Evolutionary conservation across 2,329 filamentous ascomycete species (phyloP), one percentile per base, ranked within the genome.

Genomic region (Talaromyces sp.): DNA sequence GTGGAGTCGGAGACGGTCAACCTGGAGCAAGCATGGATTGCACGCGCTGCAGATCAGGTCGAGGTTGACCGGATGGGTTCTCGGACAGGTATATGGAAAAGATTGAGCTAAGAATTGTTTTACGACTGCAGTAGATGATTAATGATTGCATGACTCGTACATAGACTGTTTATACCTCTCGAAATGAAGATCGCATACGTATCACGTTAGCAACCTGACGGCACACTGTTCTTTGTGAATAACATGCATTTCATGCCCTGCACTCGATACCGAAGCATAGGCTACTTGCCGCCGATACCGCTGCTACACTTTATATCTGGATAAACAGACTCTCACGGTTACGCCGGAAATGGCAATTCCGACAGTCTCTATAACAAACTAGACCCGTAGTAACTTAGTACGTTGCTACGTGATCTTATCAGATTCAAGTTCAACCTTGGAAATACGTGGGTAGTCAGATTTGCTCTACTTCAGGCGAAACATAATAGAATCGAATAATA

Each of bases 1-100:
- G 68, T 74, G 43, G 74, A 77, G 53, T 45, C 61, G 17, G 69
- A 73, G 17, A 57, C 74, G 21, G 64, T 74, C 48, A 63, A 61
- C 36, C 62, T 62, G n/a, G 74, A 77, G 61, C 68, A 66, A 50
- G 58, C 63, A 37, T 70, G 65, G 64, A 66, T 75, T 53, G 64
- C 68, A 54, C 63, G 65, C 28, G 62, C 68, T 19, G 68, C 70
- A 17, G 67, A 67, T 11, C 61, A 65, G 31, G 35, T 39, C 13
- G 17, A 11, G 3, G 21, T 25, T 17, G 45, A 56, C 9, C 35
- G 35, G 28, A 43, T 9, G 40, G 28, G 25, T 41, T 21, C 21
- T 36, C 17, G 22, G 19, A 10, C 48, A 22, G 48, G 48, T 52
- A 39, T 52, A 22, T 52, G 48, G 48, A 31, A 31, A 9, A 25